Evolutionary conservation across 768 basidiomycete genomes (phyloP), one percentile per base, ranked within the genome.

Genomic region (Lepiota venenata): DNA sequence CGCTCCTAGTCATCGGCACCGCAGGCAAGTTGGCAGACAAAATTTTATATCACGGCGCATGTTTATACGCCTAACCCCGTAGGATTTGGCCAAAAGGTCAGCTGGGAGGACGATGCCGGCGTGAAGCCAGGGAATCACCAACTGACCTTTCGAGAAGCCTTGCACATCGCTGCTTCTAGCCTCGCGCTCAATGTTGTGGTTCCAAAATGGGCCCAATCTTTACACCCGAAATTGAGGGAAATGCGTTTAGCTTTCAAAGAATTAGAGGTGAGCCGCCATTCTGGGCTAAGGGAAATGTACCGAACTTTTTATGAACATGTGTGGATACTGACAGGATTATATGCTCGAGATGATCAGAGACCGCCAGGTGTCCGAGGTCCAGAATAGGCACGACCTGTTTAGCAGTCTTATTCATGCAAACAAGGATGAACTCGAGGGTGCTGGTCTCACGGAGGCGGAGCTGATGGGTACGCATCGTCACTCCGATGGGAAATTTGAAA

Each of bases 301-400:
- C 21, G 22, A 18, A 14, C 48, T 25, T 36, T 10, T 40, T 10
- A 37, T 4, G 8, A n/a, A 20, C n/a, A n/a, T 46, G 11, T 22
- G 35, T 22, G 25, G n/a, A 21, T 21, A 4, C 6, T 21, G 32
- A 44, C 45, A 68, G 70, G 43, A 25, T 14, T 81, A 80, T 55
- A 75, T 83, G 72, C 55, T 61, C 2, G 80, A 82, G 60, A 83
- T 83, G 80, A 79, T 83, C 42, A 61, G 66, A 16, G 73, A 70
- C 32, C 75, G 81, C 2, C 68, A 70, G 41, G 49, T 47, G 3
- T 62, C 68, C 4, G 68, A 66, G 49, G 72, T 73, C 50, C 71
- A 66, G 48, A 71, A 73, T 55, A 71, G 72, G 35, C 63, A 78
- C 50, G 82, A 85, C 64, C 66, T 84, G 14, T 78, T 85, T 60